These are phyloP conservation scores for Trametes cinnabarina DNA, from an alignment of 768 basidiomycete genomes.

Conservation along the genomic window DNA sequence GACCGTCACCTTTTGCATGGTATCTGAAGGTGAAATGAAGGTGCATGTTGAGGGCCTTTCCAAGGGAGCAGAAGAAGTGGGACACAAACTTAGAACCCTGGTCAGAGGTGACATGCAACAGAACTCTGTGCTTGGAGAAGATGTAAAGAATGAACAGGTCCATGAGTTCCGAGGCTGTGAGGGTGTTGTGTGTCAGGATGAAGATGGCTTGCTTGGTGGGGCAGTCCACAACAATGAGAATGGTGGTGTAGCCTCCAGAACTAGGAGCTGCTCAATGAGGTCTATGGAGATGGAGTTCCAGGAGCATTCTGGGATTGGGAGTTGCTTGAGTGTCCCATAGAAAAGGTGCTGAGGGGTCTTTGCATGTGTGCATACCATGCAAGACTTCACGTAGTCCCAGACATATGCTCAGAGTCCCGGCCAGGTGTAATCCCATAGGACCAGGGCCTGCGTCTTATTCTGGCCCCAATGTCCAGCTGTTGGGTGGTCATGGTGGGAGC, in stretches of 20 bases:
- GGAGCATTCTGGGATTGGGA: background rate
- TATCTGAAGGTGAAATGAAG: constrained; percentile 18
- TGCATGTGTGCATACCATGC: background rate
- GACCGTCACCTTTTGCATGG: constrained; percentile 36
- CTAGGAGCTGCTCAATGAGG: no score
- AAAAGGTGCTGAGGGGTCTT: background rate
- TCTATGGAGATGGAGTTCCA: background rate
- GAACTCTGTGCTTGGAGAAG: constrained; percentile 5
- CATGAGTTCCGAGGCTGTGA: constrained; percentile 22
- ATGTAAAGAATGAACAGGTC: constrained; percentile 20
- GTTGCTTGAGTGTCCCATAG: background rate
- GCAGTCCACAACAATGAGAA: no score
- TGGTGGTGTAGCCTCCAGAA: no score
- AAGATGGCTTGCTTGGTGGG: constrained; percentile 16
- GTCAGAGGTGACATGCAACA: constrained; percentile 12
- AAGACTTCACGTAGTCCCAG: background rate
- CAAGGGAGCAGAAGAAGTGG: constrained; percentile 12
- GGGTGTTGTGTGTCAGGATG: constrained; percentile 21
- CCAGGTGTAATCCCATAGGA: background rate
- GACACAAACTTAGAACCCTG: constrained; percentile 13
- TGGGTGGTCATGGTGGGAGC: background rate
- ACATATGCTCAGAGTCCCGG: background rate
- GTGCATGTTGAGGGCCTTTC: constrained; percentile 1
- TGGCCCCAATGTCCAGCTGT: background rate
- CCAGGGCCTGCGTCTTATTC: background rate